Base-by-base conservation (phyloP, 306 rosid genomes). In the Casuarina cunninghamiana region DNA sequence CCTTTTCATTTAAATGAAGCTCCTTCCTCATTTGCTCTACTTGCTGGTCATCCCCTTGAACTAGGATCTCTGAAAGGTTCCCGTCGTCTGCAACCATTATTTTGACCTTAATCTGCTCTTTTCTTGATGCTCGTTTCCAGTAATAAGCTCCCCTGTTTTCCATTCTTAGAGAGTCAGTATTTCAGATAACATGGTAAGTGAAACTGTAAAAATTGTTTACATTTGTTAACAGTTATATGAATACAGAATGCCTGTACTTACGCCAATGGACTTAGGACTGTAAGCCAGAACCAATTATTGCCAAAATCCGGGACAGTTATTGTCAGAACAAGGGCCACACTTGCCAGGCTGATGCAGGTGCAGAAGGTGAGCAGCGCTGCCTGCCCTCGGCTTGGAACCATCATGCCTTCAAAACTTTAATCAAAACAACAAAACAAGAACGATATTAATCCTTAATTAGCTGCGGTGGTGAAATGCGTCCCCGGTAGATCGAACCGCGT, bases 311-410 rank as follows among this genome's bases (percentile, higher is more conserved):
- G 96, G 65, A 80, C 51, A 11, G 98, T 91, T 79, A 95, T 92
- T 53, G 97, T 95, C 68, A 95, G 97, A 70, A 95, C 97, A 19
- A 95, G 97, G 19, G 97, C 97, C 50, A 90, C 96, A 58, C 98
- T 93, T 48, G 91, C 98, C 62, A 91, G 78, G 82, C 95, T 91
- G 81, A 93, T 91, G 92, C 93, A 90, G 58, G 97, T 93, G 82
- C 98, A 95, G 76, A 93, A 93, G 13, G 96, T 93, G 45, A 93
- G 85, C 51, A 93, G 55, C 68, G 96, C 92, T 35, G 98, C 97
- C 78, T 91, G 93, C 13, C 92, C 95, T 82, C 97, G 84, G 84
- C 91, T 92, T 53, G 97, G 97, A 63, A 86, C 85, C 98, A 92
- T 95, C 86, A 74, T 69, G 67, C 97, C 97, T 88, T 95, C 98